These are phyloP conservation scores for Deinandra increscens DNA, from an alignment of 129 eudicot species.

Conservation along the genomic window DNA sequence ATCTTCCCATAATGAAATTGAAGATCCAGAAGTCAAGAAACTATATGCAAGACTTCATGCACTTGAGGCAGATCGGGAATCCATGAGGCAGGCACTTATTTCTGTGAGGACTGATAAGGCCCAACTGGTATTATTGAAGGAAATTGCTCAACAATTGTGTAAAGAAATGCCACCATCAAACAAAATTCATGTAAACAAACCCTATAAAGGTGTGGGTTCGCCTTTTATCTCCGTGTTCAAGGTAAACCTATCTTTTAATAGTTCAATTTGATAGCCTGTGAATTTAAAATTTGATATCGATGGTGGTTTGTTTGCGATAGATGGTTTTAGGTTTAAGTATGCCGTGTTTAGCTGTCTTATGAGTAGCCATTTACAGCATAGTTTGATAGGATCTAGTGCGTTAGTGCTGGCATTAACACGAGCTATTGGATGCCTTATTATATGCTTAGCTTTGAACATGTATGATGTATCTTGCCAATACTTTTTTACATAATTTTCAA, in stretches of 20 bases:
- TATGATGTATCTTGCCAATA: not conserved
- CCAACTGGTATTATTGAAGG: constrained; percentile 70
- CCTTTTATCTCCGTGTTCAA: constrained; percentile 55
- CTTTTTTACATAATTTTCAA: not conserved
- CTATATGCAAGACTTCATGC: constrained; percentile 85
- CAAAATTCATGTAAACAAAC: constrained; percentile 43
- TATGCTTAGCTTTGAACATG: not conserved
- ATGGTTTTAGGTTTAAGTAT: not conserved
- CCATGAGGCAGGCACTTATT: constrained; percentile 86
- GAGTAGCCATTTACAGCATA: not conserved
- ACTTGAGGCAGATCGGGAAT: constrained; percentile 93
- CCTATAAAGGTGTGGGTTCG: constrained; percentile 38
- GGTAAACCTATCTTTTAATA: constrained; percentile 39
- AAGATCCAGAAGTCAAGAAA: constrained; percentile 69
- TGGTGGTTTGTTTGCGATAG: constrained; percentile 8
- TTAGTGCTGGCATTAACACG: not conserved
- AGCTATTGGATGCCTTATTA: not conserved
- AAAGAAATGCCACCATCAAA: constrained; percentile 56
- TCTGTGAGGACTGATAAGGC: constrained; percentile 95
- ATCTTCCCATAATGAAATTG: constrained; percentile 34
- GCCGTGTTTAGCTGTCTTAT: not conserved
- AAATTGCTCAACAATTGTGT: constrained; percentile 79
- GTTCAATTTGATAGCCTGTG: constrained; percentile 2
- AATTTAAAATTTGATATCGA: constrained; percentile 1
- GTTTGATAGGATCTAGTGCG: not conserved